Percentiles rank a stretch among this genome's conserved stretches.
phyloP scores from a whole-genome alignment of 768 basidiomycete species.

The Hydnomerulius pinastri region DNA sequence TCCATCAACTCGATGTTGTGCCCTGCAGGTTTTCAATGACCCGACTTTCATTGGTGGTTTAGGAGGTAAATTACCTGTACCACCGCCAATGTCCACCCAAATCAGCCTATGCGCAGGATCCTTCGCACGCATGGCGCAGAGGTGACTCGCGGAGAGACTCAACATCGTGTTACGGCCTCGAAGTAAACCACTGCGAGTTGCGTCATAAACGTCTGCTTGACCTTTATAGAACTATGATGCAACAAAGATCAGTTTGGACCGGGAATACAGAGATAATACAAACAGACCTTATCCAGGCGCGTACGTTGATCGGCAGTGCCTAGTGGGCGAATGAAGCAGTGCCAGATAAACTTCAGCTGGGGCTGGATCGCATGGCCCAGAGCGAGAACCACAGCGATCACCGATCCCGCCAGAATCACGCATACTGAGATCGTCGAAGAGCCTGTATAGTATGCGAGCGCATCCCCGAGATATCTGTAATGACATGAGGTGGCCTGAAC shows the following conservation, averaged over 20 bases:
- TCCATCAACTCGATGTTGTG: slow-evolving; percentile 78
- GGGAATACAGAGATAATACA: background rate
- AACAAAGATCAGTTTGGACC: background rate
- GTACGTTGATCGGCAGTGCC: slow-evolving; percentile 41
- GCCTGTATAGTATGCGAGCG: slow-evolving; percentile 30
- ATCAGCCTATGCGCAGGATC: slow-evolving; percentile 52
- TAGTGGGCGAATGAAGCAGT: slow-evolving; percentile 50
- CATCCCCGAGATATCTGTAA: slow-evolving; percentile 13
- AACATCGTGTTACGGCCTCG: slow-evolving; percentile 76
- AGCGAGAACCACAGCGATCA: slow-evolving; percentile 21
- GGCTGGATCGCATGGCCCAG: slow-evolving; percentile 34
- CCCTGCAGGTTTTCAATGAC: slow-evolving; percentile 29
- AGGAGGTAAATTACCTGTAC: slow-evolving; percentile 47
- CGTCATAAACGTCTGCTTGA: slow-evolving; percentile 74
- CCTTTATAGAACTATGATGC: slow-evolving; percentile 57
- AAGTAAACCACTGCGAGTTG: slow-evolving; percentile 59
- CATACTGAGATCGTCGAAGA: slow-evolving; percentile 29
- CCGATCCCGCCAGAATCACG: slow-evolving; percentile 26
- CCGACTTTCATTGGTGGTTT: background rate
- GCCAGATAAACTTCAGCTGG: slow-evolving; percentile 50
- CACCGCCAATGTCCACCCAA: slow-evolving; percentile 82
- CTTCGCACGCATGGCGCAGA: slow-evolving; percentile 46
- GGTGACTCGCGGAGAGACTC: slow-evolving; percentile 61
- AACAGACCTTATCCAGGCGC: slow-evolving; percentile 44
- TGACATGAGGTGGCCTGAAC: background rate